Base-by-base conservation (phyloP, 345 rosid genomes). In the Linum tenue region DNA sequence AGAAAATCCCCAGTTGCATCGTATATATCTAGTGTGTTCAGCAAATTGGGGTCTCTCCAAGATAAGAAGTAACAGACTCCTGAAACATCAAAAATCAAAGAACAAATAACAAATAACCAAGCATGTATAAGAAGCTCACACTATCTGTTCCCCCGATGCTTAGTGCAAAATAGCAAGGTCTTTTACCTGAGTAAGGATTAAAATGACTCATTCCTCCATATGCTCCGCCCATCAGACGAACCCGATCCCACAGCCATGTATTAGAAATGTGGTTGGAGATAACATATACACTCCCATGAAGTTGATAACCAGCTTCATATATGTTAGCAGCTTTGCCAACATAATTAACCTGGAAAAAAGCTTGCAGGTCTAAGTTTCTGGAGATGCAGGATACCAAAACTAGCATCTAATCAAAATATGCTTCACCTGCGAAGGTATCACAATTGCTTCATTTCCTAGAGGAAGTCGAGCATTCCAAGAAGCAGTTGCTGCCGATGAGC, bases 191-290 rank as follows among this genome's bases (percentile, higher is more conserved):
- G 78, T 88, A 92, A 17, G 92, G 82, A 83, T 94, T 97, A 5
- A 94, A 88, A 77, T 88, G 86, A n/a, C 97, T 88, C 74, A 88
- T 88, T 60, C 99, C 97, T 59, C 99, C 99, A 77, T 94, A 94
- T 64, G 97, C 99, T 62, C 99, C 99, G 38, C 99, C 99, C 39
- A 97, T 88, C 43, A 92, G 95, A 66, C 97, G 90, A 64, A 90
- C 95, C 57, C 92, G 91, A 66, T 94, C 96, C 99, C 99, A 94
- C 83, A 94, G 77, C 99, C 99, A 94, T 56, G 97, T 83, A 43
- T 84, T 86, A 67, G 89, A 88, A 64, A 94, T 86, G 75, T 88
- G 69, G 72, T 90, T 90, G 56, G 99, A 90, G 74, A 94, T 86
- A 41, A 94, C 97, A 77, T 94, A 90, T 36, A 95, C 84, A 76